Base-by-base conservation (phyloP, 306 rosid species). In the Dryas alaskensis region DNA sequence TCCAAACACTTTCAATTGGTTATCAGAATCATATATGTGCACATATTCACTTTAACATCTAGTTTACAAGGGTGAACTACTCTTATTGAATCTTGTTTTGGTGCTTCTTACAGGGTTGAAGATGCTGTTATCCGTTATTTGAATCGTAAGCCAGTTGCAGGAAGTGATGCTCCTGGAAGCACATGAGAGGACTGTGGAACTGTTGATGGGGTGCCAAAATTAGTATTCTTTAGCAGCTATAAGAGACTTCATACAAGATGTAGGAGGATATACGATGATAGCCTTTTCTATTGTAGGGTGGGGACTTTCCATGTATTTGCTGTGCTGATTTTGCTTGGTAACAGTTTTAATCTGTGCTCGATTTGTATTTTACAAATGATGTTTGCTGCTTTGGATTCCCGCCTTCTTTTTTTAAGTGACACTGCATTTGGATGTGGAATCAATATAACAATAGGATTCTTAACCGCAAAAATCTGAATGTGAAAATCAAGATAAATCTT, bases 121-220 rank as follows among this genome's bases (percentile, higher is more conserved):
- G 98, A 94, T 84, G 97, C 98, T 47, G 96, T 95, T 73, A 92
- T 93, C 70, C 96, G 98, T 4, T 94, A 89, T 74, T 82, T 94
- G 80, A 95, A 95, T 80, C 96, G 97, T 78, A 92, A 90, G 79
- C 97, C 99, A 46, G 83, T 84, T 10, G 76, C 89, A 1, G 98
- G 93, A 75, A 81, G 87, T 54, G 98, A 95, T 63, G 97, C 79
- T 58, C 99, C 99, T 5, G 97, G 98, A 82, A 89, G 92, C 85
- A 87, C 86, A 44, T 92, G 84, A 91, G 53, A 58, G 31, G 65
- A 69, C 46, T 73, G 57, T 44, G 10, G 79, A 73, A 80, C 78
- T 77, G 58, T 76, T 75, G 65, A 53, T 45, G 43, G 65, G 47
- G 51, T 65, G 22, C 50, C 58, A 17, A 25, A 45, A 57, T 45